Evolutionary conservation across 371 early-diverging fungal species (phyloP).

Genomic region (Mortierella sp.): DNA sequence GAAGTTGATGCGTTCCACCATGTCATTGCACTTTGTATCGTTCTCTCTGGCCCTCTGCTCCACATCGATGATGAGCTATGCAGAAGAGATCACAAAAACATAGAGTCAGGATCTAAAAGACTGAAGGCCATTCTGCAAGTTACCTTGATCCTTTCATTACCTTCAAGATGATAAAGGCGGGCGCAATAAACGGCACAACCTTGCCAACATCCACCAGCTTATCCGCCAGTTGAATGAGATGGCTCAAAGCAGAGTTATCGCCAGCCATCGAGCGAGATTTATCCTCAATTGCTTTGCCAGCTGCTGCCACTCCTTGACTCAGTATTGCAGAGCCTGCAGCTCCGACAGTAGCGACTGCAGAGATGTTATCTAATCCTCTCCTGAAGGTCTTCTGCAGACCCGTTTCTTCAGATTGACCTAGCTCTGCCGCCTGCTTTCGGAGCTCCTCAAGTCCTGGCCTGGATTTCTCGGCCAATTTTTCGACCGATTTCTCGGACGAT

Average conservation of each 20-base stretch:
- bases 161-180: conserved; percentile 57
- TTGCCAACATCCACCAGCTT: conserved; percentile 58
- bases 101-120: not conserved
- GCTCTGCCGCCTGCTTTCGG: conserved; percentile 11
- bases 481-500: too few relatives aligned
- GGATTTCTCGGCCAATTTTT: not conserved
- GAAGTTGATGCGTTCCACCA: conserved; percentile 61
- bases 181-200: conserved; percentile 58
- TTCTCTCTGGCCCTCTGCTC: conserved; percentile 58
- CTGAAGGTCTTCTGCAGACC: conserved; percentile 4
- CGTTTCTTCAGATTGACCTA: conserved; percentile 1
- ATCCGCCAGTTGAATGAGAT: conserved; percentile 52
- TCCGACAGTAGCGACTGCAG: conserved; percentile 3
- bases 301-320: conserved; percentile 17
- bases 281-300: conserved; percentile 18
- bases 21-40: conserved; percentile 57
- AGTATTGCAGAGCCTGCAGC: conserved; percentile 8
- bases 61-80: conserved; percentile 57
- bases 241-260: conserved; percentile 29
- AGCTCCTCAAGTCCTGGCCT: conserved; percentile 13
- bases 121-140: too few relatives aligned
- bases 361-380: conserved; percentile 19
- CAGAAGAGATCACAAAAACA: too few relatives aligned
- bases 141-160: conserved; percentile 11
- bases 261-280: conserved; percentile 2